phyloP scores from a whole-genome alignment of 257 asterid genomes.

The Nicotiana benthamiana region DNA sequence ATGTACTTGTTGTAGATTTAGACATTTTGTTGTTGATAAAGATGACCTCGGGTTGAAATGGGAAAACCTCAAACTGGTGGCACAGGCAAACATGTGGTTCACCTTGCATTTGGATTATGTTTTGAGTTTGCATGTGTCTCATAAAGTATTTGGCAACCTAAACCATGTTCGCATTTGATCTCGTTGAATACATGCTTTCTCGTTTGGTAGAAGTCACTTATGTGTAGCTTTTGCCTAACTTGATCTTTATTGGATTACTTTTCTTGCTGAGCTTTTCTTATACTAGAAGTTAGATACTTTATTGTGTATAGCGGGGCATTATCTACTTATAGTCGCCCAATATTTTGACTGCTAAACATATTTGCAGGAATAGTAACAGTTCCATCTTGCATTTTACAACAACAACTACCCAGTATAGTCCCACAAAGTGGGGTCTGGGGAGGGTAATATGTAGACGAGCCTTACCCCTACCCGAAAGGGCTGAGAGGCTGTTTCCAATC shows the following conservation, averaged over 20 bases:
- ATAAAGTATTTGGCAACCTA: not conserved
- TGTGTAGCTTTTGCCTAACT: not conserved
- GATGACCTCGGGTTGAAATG: not conserved
- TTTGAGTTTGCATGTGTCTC: not conserved
- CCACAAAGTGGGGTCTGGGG: too few relatives aligned
- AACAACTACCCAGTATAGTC: too few relatives aligned
- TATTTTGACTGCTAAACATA: too few relatives aligned
- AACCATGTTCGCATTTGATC: not conserved
- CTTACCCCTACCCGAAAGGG: too few relatives aligned
- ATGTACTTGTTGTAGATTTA: not conserved
- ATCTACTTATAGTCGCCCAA: too few relatives aligned
- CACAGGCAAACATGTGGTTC: not conserved
- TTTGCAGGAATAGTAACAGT: too few relatives aligned
- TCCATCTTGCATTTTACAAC: too few relatives aligned
- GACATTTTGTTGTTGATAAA: not conserved
- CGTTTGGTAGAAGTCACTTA: not conserved
- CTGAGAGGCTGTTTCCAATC: too few relatives aligned
- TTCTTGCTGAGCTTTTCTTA: too few relatives aligned
- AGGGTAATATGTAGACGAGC: too few relatives aligned
- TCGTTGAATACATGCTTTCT: not conserved
- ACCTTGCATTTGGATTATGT: not conserved
- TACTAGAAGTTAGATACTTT: too few relatives aligned
- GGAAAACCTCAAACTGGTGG: not conserved
- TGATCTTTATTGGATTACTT: not conserved
- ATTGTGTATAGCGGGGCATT: too few relatives aligned